Evolutionary conservation across 768 basidiomycete species (phyloP).

Genomic region (Cystofilobasidium macerans): DNA sequence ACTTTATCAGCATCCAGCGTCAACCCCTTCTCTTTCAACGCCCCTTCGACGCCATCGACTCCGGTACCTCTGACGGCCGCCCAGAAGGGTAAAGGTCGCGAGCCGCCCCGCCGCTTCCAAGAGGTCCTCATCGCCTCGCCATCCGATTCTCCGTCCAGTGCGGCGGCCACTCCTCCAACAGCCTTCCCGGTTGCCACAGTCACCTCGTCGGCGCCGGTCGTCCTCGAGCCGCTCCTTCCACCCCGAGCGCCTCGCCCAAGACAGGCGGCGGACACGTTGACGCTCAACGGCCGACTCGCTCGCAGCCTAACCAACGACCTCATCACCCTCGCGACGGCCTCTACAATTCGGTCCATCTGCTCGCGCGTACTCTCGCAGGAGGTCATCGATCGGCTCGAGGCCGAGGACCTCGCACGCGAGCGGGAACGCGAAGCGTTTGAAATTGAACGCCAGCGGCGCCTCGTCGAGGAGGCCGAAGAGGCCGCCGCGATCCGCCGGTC

Average conservation of each 20-base stretch:
- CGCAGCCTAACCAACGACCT: background rate
- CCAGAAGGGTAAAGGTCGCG: background rate
- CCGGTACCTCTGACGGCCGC: background rate
- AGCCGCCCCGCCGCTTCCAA: background rate
- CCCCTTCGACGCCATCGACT: background rate
- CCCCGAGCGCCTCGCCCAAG: background rate
- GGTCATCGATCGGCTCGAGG: background rate
- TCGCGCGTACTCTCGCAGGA: conserved; percentile 5
- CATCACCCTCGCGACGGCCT: background rate
- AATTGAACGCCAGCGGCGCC: background rate
- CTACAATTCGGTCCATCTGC: background rate
- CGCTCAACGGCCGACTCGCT: conserved; percentile 3
- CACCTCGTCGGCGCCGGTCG: background rate
- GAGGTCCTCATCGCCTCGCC: conserved; percentile 1
- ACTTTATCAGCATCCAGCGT: no score
- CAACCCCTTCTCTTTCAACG: background rate
- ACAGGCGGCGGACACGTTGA: background rate
- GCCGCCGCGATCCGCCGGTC: background rate
- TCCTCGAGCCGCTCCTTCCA: background rate
- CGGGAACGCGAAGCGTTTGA: background rate
- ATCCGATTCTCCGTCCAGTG: background rate
- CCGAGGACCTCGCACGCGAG: background rate
- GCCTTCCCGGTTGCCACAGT: background rate
- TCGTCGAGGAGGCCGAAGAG: background rate
- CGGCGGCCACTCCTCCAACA: background rate